phyloP scores from a whole-genome alignment of 768 basidiomycete genomes.

The Multifurca ochricompacta region DNA sequence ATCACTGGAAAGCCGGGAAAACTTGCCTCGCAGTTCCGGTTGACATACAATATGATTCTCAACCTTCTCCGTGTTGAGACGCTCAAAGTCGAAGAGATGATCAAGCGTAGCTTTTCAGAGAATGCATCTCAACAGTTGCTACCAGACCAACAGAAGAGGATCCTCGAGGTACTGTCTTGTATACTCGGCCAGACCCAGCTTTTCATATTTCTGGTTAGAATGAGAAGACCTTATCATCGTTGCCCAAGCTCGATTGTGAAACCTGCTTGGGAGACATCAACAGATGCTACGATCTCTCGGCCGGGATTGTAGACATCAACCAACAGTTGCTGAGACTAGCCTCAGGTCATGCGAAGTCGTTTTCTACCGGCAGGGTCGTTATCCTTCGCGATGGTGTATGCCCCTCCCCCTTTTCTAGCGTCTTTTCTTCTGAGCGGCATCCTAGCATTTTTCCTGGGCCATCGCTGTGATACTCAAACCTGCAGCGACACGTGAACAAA shows the following conservation, averaged over 20 bases:
- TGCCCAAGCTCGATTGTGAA: slow-evolving; percentile 61
- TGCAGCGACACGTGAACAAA: slow-evolving; percentile 41
- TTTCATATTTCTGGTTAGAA: slow-evolving; percentile 38
- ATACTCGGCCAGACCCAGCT: not conserved
- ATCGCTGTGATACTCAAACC: slow-evolving; percentile 65
- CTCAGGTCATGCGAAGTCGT: slow-evolving; percentile 47
- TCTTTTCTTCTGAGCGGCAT: slow-evolving; percentile 1
- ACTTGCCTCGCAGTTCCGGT: slow-evolving; percentile 89
- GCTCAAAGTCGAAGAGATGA: slow-evolving; percentile 96
- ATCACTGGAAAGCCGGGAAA: slow-evolving; percentile 92
- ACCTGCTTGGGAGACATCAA: slow-evolving; percentile 68
- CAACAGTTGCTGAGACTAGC: slow-evolving; percentile 55
- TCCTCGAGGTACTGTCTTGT: slow-evolving; percentile 55
- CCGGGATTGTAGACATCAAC: slow-evolving; percentile 55
- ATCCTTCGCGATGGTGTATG: slow-evolving; percentile 76
- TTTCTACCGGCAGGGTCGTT: slow-evolving; percentile 72
- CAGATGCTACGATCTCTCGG: slow-evolving; percentile 64
- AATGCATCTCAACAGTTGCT: slow-evolving; percentile 88
- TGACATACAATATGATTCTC: slow-evolving; percentile 99
- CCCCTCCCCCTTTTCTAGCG: slow-evolving; percentile 1
- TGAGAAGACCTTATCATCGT: slow-evolving; percentile 55
- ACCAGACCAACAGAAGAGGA: slow-evolving; percentile 88
- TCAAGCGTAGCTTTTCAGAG: slow-evolving; percentile 97
- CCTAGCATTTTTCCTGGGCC: slow-evolving; percentile 70
- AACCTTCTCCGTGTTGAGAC: slow-evolving; percentile 96